Conservation (phyloP, 495 filamentous ascomycete species). For the Penicillium longicatenatum region DNA sequence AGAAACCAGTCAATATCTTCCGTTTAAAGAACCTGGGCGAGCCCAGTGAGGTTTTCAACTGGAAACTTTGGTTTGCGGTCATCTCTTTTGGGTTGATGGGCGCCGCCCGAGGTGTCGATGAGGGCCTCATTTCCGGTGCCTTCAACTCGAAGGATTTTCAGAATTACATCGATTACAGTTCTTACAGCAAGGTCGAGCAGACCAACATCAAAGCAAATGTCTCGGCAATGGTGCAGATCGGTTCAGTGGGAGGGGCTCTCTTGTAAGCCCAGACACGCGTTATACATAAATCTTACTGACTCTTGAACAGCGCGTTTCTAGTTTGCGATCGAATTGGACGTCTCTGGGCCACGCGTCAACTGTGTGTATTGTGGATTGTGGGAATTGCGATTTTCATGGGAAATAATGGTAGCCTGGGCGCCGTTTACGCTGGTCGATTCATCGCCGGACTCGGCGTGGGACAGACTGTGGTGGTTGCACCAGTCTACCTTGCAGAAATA, state of each 20-base stretch:
- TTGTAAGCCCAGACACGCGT: conserved; percentile 40
- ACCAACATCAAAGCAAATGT: conserved; percentile 70
- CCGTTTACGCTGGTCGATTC: conserved; percentile 68
- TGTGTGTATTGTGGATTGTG: conserved; percentile 66
- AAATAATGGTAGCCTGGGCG: conserved; percentile 58
- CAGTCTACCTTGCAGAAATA: conserved; percentile 54
- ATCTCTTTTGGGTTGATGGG: conserved; percentile 69
- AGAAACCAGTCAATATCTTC: conserved; percentile 70
- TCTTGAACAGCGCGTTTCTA: conserved; percentile 54
- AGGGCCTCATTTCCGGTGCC: conserved; percentile 68
- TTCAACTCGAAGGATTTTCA: conserved; percentile 67
- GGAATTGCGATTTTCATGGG: conserved; percentile 71
- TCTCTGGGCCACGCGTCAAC: conserved; percentile 67
- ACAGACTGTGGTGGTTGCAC: conserved; percentile 66
- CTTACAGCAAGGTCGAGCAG: conserved; percentile 53
- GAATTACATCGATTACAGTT: conserved; percentile 54
- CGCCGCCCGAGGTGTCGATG: conserved; percentile 66
- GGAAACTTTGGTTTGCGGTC: conserved; percentile 66
- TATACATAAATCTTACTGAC: not conserved
- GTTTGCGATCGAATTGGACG: conserved; percentile 69
- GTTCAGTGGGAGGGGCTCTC: conserved; percentile 64
- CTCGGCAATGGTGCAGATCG: conserved; percentile 72
- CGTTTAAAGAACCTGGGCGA: conserved; percentile 54
- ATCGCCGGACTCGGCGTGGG: conserved; percentile 69
- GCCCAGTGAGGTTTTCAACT: conserved; percentile 63